Percentiles rank a stretch among this genome's conserved stretches.
phyloP scores from a whole-genome alignment of 805 yeast species.

The Saccharomyces eubayanus region DNA sequence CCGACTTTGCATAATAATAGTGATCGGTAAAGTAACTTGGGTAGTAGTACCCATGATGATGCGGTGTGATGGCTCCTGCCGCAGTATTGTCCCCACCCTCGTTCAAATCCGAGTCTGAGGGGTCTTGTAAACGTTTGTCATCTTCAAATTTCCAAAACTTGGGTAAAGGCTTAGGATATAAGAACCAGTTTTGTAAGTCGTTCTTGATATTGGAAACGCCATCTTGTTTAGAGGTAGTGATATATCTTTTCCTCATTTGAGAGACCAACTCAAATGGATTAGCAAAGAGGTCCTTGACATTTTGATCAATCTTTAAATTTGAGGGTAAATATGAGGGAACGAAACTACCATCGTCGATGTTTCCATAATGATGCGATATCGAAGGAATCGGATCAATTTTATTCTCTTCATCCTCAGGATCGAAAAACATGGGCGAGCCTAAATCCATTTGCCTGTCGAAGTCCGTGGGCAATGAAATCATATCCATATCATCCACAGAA shows the following conservation, averaged over 20 bases:
- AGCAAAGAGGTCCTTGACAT: neutral
- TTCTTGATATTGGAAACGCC: constrained; percentile 69
- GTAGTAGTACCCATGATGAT: constrained; percentile 8
- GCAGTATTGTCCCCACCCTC: constrained; percentile 11
- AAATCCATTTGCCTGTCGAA: constrained; percentile 27
- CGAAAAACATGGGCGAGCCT: constrained; percentile 29
- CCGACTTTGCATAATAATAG: constrained; percentile 2
- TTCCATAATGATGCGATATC: neutral
- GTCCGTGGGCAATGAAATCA: constrained; percentile 21
- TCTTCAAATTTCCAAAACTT: constrained; percentile 36
- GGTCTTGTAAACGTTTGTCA: constrained; percentile 20
- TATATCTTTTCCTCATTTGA: constrained; percentile 58
- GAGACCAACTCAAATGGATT: constrained; percentile 24
- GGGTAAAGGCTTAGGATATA: constrained; percentile 68
- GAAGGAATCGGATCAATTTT: constrained; percentile 2
- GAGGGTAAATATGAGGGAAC: neutral
- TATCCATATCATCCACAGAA: constrained; percentile 27
- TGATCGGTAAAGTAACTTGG: constrained; percentile 7
- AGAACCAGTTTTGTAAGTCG: constrained; percentile 49
- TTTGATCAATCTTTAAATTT: neutral
- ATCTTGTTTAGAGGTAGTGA: constrained; percentile 55
- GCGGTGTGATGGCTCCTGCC: neutral
- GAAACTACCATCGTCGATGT: neutral
- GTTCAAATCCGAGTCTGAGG: constrained; percentile 13
- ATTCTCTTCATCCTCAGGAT: constrained; percentile 13